Conservation (phyloP, 192 early-diverging fungal species). For the Umbelopsis isabellina region DNA sequence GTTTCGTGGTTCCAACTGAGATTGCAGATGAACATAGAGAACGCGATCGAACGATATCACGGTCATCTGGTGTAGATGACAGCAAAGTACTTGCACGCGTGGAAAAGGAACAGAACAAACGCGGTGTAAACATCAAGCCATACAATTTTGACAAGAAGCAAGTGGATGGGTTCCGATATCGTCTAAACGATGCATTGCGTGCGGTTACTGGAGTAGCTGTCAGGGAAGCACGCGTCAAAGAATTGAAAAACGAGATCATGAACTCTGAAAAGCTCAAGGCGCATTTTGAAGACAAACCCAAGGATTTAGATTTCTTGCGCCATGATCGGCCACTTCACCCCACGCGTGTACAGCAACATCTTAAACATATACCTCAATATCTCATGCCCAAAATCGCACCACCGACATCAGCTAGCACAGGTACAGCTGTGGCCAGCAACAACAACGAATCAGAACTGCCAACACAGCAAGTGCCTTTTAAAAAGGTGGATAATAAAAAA, state of each 20-base stretch:
- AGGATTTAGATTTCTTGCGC: conserved; percentile 87
- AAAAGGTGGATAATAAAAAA: conserved; percentile 12
- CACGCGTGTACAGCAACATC: conserved; percentile 78
- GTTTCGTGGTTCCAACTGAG: conserved; percentile 71
- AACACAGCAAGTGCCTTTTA: conserved; percentile 5
- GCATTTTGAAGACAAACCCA: conserved; percentile 97
- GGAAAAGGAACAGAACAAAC: conserved; percentile 62
- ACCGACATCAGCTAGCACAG: conserved; percentile 23
- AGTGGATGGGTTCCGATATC: conserved; percentile 92
- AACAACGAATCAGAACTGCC: conserved; percentile 1
- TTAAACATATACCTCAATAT: conserved; percentile 94
- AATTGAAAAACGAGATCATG: conserved; percentile 92
- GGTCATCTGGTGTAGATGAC: conserved; percentile 51
- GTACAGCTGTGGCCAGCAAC: conserved; percentile 7
- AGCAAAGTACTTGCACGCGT: conserved; percentile 77
- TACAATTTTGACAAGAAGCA: conserved; percentile 90
- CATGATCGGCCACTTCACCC: conserved; percentile 91
- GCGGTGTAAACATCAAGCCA: conserved; percentile 62
- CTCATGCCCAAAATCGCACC: conserved; percentile 81
- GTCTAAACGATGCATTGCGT: conserved; percentile 83
- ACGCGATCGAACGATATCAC: conserved; percentile 27
- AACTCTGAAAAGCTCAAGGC: conserved; percentile 95
- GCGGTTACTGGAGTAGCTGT: conserved; percentile 76
- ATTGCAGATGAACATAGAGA: conserved; percentile 39
- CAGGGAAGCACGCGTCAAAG: conserved; percentile 92